Percentiles rank a stretch among this genome's conserved stretches.
phyloP scores from a whole-genome alignment of 2,329 filamentous ascomycete species.

The Davidsoniella australis region DNA sequence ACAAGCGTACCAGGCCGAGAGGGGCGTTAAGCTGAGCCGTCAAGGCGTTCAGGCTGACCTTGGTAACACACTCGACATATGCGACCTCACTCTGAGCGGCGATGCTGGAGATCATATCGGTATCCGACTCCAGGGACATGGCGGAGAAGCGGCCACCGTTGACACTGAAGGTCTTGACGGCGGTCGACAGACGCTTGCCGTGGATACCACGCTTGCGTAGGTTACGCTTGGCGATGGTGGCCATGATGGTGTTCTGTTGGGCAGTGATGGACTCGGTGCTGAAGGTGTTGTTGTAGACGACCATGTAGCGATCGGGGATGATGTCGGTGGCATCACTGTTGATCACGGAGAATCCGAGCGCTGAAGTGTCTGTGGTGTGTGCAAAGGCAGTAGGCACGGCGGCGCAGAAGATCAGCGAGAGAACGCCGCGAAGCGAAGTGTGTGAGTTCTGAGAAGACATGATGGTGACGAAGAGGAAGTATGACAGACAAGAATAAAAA shows the following conservation, averaged over 20 bases:
- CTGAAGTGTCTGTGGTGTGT: constrained; percentile 15
- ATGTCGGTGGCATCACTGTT: constrained; percentile 32
- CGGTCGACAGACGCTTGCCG: constrained; percentile 31
- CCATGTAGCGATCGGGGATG: constrained; percentile 43
- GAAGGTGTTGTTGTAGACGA: constrained; percentile 43
- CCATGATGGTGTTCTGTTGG: constrained; percentile 31
- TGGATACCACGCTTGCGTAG: constrained; percentile 31
- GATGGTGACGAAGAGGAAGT: constrained; percentile 12
- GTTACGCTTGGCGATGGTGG: constrained; percentile 38
- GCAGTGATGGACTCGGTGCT: constrained; percentile 29
- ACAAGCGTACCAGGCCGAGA: constrained; percentile 35
- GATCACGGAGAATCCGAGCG: constrained; percentile 28
- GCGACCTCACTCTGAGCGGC: constrained; percentile 30
- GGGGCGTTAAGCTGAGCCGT: constrained; percentile 36
- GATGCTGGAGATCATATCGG: constrained; percentile 32
- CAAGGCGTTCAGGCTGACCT: constrained; percentile 26
- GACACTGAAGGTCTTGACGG: constrained; percentile 30
- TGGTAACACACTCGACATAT: constrained; percentile 37
- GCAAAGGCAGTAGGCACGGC: constrained; percentile 22
- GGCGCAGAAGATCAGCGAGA: constrained; percentile 28
- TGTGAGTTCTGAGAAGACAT: constrained; percentile 13
- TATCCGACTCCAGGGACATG: constrained; percentile 35
- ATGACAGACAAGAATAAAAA: constrained; percentile 2
- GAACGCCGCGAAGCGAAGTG: constrained; percentile 15
- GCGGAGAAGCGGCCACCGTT: constrained; percentile 29